Conservation (phyloP, 2,329 filamentous ascomycete genomes). For the Tolypocladium inflatum region DNA sequence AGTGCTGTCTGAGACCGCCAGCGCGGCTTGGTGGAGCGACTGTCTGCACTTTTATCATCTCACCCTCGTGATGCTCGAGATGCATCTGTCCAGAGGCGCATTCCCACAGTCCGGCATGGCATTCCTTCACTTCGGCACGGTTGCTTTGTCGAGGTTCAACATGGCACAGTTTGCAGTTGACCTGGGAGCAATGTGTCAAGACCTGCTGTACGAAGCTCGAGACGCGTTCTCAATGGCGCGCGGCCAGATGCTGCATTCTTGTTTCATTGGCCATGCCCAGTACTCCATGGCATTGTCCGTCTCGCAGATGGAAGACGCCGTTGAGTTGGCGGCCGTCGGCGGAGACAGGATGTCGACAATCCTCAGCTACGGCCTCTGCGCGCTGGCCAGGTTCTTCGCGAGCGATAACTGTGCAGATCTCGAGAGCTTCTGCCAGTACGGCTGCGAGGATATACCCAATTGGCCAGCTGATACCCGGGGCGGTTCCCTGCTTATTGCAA, state of each 20-base stretch:
- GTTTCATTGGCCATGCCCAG: constrained; percentile 63
- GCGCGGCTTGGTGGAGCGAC: constrained; percentile 66
- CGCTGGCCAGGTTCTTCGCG: constrained; percentile 58
- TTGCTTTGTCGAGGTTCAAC: constrained; percentile 60
- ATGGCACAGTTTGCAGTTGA: constrained; percentile 60
- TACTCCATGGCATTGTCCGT: constrained; percentile 50
- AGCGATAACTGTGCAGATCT: constrained; percentile 61
- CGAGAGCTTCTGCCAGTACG: constrained; percentile 60
- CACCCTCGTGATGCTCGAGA: constrained; percentile 54
- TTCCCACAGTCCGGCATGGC: constrained; percentile 62
- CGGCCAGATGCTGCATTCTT: constrained; percentile 58
- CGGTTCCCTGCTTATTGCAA: constrained; percentile 56
- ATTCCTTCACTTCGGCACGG: constrained; percentile 58
- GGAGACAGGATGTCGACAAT: constrained; percentile 66
- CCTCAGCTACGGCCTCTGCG: constrained; percentile 58
- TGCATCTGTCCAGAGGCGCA: constrained; percentile 53
- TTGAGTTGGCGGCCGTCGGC: constrained; percentile 55
- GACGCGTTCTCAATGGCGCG: constrained; percentile 59
- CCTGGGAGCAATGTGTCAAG: constrained; percentile 51
- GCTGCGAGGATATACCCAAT: constrained; percentile 63
- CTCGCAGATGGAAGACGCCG: constrained; percentile 51
- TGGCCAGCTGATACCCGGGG: constrained; percentile 65
- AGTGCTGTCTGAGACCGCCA: constrained; percentile 60
- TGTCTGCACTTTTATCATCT: constrained; percentile 64
- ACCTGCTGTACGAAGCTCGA: constrained; percentile 52